Evolutionary conservation across 257 asterid species (phyloP).

Genomic region (Jacaranda copaia): DNA sequence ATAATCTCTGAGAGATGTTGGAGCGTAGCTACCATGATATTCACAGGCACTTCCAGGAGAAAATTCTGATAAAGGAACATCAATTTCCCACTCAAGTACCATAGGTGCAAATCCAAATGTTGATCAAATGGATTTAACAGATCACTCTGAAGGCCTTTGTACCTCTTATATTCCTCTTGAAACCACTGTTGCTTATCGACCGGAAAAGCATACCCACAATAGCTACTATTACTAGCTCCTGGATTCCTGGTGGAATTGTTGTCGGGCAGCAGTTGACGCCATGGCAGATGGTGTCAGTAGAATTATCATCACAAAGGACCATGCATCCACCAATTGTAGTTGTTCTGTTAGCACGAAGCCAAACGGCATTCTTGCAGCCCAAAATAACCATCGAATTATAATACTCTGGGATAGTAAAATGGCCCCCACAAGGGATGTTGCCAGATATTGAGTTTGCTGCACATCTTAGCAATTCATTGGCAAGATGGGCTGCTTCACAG

Average conservation of each 20-base stretch:
- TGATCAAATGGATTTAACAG: constrained; percentile 38
- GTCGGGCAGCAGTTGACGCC: constrained; percentile 47
- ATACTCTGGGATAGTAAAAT: constrained; percentile 40
- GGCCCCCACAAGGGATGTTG: constrained; percentile 25
- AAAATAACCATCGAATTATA: constrained; percentile 38
- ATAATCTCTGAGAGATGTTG: background rate
- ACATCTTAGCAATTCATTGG: constrained; percentile 34
- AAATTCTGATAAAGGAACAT: too few species aligned
- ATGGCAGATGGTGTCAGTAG: constrained; percentile 22
- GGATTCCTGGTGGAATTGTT: constrained; percentile 15
- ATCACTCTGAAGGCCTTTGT: constrained; percentile 30
- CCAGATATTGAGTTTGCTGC: background rate
- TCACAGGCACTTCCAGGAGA: background rate
- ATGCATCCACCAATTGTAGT: constrained; percentile 35
- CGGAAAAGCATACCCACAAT: constrained; percentile 46
- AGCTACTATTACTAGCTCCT: background rate
- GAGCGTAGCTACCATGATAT: background rate
- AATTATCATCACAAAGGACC: constrained; percentile 33
- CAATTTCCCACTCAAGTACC: constrained; percentile 47
- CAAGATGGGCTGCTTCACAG: constrained; percentile 35
- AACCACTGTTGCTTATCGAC: constrained; percentile 39
- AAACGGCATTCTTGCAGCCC: constrained; percentile 40
- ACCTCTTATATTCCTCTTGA: constrained; percentile 14
- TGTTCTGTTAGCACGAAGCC: constrained; percentile 16
- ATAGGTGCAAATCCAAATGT: constrained; percentile 32